Evolutionary conservation across 1,284 basidiomycete species (phyloP).

Genomic region (Tilletia indica): DNA sequence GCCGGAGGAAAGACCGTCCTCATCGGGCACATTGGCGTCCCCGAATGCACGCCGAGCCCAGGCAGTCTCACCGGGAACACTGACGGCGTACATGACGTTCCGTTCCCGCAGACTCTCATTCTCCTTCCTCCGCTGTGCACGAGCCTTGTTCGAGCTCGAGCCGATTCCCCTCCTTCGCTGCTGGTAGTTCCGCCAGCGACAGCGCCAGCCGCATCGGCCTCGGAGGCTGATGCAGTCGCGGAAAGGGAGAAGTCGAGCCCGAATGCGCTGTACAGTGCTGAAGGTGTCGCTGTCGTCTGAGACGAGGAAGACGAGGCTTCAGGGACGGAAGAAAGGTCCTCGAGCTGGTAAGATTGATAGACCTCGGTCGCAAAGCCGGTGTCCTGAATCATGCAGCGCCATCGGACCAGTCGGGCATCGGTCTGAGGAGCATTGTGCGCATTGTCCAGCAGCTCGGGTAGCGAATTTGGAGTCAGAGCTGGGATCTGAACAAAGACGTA

Average conservation of each 20-base stretch:
- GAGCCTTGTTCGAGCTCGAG: slow-evolving; percentile 18
- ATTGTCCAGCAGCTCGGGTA: slow-evolving; percentile 17
- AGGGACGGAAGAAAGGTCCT: not conserved
- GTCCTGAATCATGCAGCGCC: slow-evolving; percentile 57
- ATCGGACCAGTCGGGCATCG: slow-evolving; percentile 43
- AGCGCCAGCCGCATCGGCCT: not conserved
- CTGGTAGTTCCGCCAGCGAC: no score
- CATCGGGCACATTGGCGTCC: slow-evolving; percentile 16
- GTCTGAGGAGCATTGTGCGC: slow-evolving; percentile 29
- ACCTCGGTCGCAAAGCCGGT: slow-evolving; percentile 54
- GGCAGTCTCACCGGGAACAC: slow-evolving; percentile 49
- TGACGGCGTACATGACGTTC: slow-evolving; percentile 52
- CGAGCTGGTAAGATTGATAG: slow-evolving; percentile 26
- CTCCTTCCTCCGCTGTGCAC: slow-evolving; percentile 29
- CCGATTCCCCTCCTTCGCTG: not conserved
- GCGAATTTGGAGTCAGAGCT: slow-evolving; percentile 24
- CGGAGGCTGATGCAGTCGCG: no score
- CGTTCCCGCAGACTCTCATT: slow-evolving; percentile 51
- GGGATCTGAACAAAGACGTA: slow-evolving; percentile 22
- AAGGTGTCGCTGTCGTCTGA: not conserved
- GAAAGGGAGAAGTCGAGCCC: slow-evolving; percentile 3
- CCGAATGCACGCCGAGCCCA: slow-evolving; percentile 40
- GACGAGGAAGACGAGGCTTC: not conserved
- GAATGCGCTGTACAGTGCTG: slow-evolving; percentile 16
- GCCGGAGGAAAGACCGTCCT: not conserved